phyloP scores from a whole-genome alignment of 2,329 filamentous ascomycete species.

The Metarhizium rileyi region DNA sequence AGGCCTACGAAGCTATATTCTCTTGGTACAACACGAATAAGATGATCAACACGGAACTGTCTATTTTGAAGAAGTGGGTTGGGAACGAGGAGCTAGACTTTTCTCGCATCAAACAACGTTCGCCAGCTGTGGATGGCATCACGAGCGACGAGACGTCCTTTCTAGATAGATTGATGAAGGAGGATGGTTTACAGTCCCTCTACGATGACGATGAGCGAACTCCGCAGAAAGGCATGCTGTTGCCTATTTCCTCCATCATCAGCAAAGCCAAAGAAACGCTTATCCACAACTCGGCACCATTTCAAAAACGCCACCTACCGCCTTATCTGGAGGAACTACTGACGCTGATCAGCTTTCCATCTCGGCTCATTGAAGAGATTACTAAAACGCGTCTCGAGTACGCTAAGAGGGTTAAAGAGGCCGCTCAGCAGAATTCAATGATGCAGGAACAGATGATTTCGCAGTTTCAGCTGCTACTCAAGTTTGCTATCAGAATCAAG shows the following conservation, averaged over 20 bases:
- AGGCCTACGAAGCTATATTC: constrained; percentile 80
- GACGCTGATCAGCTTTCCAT: constrained; percentile 94
- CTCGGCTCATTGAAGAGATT: constrained; percentile 90
- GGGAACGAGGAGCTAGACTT: constrained; percentile 95
- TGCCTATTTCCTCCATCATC: constrained; percentile 76
- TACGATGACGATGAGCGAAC: constrained; percentile 56
- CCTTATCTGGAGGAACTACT: constrained; percentile 95
- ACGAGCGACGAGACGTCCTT: constrained; percentile 83
- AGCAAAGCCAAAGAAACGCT: constrained; percentile 87
- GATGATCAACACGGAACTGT: constrained; percentile 89
- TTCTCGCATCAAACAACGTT: constrained; percentile 59
- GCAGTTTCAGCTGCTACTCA: constrained; percentile 88
- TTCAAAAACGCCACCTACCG: constrained; percentile 81
- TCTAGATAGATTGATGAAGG: constrained; percentile 87
- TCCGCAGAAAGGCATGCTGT: constrained; percentile 64
- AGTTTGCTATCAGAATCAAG: constrained; percentile 87
- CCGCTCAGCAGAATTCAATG: constrained; percentile 81
- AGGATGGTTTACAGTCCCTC: constrained; percentile 85
- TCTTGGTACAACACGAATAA: constrained; percentile 97
- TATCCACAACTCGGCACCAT: constrained; percentile 75
- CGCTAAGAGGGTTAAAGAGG: constrained; percentile 91
- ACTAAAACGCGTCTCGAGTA: constrained; percentile 87
- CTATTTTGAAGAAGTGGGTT: constrained; percentile 89
- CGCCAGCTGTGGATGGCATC: constrained; percentile 56
- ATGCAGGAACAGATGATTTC: constrained; percentile 97